Evolutionary conservation across 108 stramenopile species (phyloP), one percentile per base, ranked within the genome.

Genomic region (Mayamaea pseudoterrestris): DNA sequence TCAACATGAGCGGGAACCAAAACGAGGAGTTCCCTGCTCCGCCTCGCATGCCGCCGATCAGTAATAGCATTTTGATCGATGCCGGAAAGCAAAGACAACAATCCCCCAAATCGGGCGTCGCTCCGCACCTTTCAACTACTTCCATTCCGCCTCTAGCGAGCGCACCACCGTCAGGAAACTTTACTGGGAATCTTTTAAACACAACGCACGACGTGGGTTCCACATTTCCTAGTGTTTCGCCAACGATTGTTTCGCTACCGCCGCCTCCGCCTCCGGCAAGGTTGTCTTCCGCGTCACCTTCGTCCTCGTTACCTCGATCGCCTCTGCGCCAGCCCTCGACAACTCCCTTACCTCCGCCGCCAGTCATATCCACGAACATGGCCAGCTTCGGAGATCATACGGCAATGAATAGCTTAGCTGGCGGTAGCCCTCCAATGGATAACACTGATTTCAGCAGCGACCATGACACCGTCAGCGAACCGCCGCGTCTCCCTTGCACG

Each of bases 111-210:
- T n/a, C n/a, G n/a, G n/a, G n/a, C n/a, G n/a, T n/a, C n/a, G n/a
- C 44, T 17, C 47, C 50, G 5, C 50, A 51, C 37, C 31, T 13
- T 9, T 23, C 35, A 5, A 21, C 18, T 3, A 18, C 34, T 20
- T 24, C 26, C 6, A 48, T 69, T 40, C 68, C 68, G 6, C 9
- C 14, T 2, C 44, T 69, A 34, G 44, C 35, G 12, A 61, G 60
- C 39, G 60, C 59, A 44, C 68, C 68, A 21, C 57, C 68, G 1
- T 69, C 68, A 27, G 61, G 56, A 12, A 69, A 67, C 42, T 29
- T 55, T 41, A 29, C 34, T 18, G n/a, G n/a, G n/a, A n/a, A n/a
- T 24, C n/a, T 43, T 26, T 9, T 11, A 37, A 6, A 5, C 30
- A 32, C 20, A 39, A 13, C 30, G 11, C 27, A 47, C 9, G 9